Base-by-base conservation (phyloP, 2,329 filamentous ascomycete genomes). In the Cladorrhinum sp. region DNA sequence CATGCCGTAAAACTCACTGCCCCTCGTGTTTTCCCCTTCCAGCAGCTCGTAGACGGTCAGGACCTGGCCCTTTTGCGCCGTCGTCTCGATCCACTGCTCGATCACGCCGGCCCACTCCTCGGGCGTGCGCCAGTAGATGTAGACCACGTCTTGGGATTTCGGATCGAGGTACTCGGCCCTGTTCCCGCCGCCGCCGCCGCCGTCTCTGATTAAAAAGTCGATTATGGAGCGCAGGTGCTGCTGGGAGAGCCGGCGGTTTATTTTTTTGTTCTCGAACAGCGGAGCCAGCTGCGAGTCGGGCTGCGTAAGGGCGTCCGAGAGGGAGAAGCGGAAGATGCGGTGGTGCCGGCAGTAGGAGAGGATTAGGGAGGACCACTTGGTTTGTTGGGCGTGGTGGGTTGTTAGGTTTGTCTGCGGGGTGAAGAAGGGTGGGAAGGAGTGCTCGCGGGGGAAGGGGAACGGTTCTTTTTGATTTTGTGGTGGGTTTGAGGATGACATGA, bases 1-100 rank as follows among this genome's bases (percentile, higher is more conserved):
- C 79, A 99, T 90, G n/a, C 90, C 91, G 74, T 92, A 86, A 70
- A 96, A 91, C 67, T 96, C 92, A 89, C 87, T 67, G 88, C 85
- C 1, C 84, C 86, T 60, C 1, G 90, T 92, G 27, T 82, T 88
- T 70, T 98, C 93, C n/a, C 93, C 91, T 74, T 97, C 87, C 1
- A 86, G 83, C 69, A 99, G 78, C 78, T 99, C 95, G 75, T 97
- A 98, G 23, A 99, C 79, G 59, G 95, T 99, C 71, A 99, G 75
- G 59, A 99, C 93, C 12, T 84, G 86, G 23, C 91, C 91, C 79
- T 90, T 93, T 80, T 97, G 93, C 3, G 86, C 95, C 62, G 92
- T 96, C 63, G 86, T 85, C 27, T 98, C 93, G 50, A 92, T 89
- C 87, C 92, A 98, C 49, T 79, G 83, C 73, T 89, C 89, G 48